These are phyloP conservation scores for Willaertia magna DNA, from an alignment of 208 protist species.

Conservation along the genomic window DNA sequence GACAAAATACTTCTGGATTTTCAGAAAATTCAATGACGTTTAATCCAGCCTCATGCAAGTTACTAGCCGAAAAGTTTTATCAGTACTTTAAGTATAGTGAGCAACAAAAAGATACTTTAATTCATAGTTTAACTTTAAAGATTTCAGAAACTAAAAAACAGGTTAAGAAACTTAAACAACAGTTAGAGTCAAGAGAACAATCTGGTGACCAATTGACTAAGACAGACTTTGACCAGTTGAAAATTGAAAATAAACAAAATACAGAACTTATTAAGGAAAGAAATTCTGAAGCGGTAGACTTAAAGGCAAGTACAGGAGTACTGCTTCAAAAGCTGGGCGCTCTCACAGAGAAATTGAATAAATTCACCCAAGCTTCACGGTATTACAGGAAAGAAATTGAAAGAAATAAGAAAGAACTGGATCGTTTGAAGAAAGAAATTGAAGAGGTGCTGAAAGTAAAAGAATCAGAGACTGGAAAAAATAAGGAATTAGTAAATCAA, in stretches of 20 bases:
- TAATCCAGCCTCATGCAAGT: constrained; percentile 30
- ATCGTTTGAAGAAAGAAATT: constrained; percentile 16
- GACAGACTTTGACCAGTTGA: constrained; percentile 86
- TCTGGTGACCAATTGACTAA: constrained; percentile 74
- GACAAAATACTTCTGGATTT: no score
- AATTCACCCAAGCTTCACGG: constrained; percentile 57
- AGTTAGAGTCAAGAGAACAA: constrained; percentile 65
- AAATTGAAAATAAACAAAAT: constrained; percentile 80
- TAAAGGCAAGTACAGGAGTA: constrained; percentile 83
- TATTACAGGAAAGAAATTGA: constrained; percentile 62
- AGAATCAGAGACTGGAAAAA: constrained; percentile 46
- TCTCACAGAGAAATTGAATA: constrained; percentile 61
- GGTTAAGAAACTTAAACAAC: constrained; percentile 58
- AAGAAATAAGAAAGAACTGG: constrained; percentile 17
- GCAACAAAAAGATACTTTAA: constrained; percentile 46
- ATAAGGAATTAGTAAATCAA: constrained; percentile 52
- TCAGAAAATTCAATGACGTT: constrained; percentile 34
- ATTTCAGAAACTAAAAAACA: constrained; percentile 49
- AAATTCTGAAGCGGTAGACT: constrained; percentile 72
- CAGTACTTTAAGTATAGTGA: constrained; percentile 58
- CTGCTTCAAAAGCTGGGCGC: constrained; percentile 74
- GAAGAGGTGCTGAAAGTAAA: constrained; percentile 48
- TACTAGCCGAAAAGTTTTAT: constrained; percentile 56
- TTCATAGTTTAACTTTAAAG: constrained; percentile 70
- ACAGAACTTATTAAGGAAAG: constrained; percentile 79